Base-by-base conservation (phyloP, 257 asterid genomes). In the Solanum chmielewskii region DNA sequence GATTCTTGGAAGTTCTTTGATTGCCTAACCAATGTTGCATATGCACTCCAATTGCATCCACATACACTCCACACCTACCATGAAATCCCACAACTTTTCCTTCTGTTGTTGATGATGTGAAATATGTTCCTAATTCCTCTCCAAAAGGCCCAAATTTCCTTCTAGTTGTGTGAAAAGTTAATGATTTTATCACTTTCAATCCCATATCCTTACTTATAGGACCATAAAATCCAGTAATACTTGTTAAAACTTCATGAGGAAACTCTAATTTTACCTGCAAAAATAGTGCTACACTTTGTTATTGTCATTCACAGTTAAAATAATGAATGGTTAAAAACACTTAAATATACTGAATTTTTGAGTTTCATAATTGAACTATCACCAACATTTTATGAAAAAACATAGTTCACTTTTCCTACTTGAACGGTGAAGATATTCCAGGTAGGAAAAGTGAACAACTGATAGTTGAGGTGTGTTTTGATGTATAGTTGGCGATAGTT, bases 1-100 rank as follows among this genome's bases (percentile, higher is more conserved):
- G 90, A 27, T 91, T 87, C 90, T 87, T 93, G 20, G 93, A 39
- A 20, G 89, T 33, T 89, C 69, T 94, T 7, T 93, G 93, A 90
- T 93, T 92, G 47, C 97, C 99, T 83, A 94, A 77, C 99, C 98
- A 96, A 69, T 96, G 99, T 83, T 95, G 98, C 98, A 92, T 94
- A 84, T 96, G 99, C 23, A 96, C 96, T 74, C 99, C 98, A 74
- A 96, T 92, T 31, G 99, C 99, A 60, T 94, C 98, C 88, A 96
- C 90, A 56, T 92, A 93, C 91, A 90, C 83, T 86, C 97, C 93
- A 88, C 97, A 91, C 88, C 95, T 89, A 81, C 99, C 99, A 86
- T 96, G 99, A 60, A 96, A 93, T 13, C 99, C 99, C 1, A 94
- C 97, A 73, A 94, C 98, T 88, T 94, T 96, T 21, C 98, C 98